A percentile compares a stretch with the other conserved stretches of the same genome.
These are phyloP conservation scores for Pythium dissotocum DNA, from an alignment of 352 stramenopile genomes.

Conservation along the genomic window DNA sequence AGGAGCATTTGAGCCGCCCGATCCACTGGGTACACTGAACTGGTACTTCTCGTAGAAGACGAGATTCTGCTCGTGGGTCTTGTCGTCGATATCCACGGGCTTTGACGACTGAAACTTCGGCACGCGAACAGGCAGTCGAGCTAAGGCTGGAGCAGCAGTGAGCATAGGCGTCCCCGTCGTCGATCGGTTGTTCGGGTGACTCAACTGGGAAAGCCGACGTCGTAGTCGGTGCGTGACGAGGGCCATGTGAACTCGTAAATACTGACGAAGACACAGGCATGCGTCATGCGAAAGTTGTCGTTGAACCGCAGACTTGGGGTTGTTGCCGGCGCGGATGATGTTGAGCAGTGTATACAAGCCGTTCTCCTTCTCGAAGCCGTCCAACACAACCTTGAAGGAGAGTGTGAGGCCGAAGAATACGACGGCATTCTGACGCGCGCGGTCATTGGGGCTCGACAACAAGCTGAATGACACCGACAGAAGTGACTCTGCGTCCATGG, in stretches of 20 bases:
- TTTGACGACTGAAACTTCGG: slow-evolving; percentile 78
- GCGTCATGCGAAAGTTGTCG: slow-evolving; percentile 81
- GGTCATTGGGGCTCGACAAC: slow-evolving; percentile 77
- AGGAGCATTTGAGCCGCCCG: slow-evolving; percentile 39
- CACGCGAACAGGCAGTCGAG: slow-evolving; percentile 63
- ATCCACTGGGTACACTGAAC: slow-evolving; percentile 54
- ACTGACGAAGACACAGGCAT: slow-evolving; percentile 82
- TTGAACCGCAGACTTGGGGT: slow-evolving; percentile 73
- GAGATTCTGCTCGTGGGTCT: slow-evolving; percentile 80
- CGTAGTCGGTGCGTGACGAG: slow-evolving; percentile 69
- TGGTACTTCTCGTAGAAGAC: slow-evolving; percentile 86
- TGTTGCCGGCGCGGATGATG: slow-evolving; percentile 81
- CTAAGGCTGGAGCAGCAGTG: slow-evolving; percentile 51
- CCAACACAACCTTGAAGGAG: slow-evolving; percentile 76
- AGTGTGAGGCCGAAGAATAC: slow-evolving; percentile 85
- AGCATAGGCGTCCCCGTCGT: slow-evolving; percentile 39
- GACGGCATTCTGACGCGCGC: slow-evolving; percentile 77
- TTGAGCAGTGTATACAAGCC: slow-evolving; percentile 83
- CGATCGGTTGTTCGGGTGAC: slow-evolving; percentile 52
- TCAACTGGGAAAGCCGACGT: slow-evolving; percentile 60
- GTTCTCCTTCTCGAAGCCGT: slow-evolving; percentile 86
- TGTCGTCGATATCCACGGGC: slow-evolving; percentile 83
- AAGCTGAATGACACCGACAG: slow-evolving; percentile 61
- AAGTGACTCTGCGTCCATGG: slow-evolving; percentile 54
- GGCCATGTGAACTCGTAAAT: slow-evolving; percentile 80